phyloP scores from a whole-genome alignment of 176 grass and related monocot species.

The Phoenix dactylifera region DNA sequence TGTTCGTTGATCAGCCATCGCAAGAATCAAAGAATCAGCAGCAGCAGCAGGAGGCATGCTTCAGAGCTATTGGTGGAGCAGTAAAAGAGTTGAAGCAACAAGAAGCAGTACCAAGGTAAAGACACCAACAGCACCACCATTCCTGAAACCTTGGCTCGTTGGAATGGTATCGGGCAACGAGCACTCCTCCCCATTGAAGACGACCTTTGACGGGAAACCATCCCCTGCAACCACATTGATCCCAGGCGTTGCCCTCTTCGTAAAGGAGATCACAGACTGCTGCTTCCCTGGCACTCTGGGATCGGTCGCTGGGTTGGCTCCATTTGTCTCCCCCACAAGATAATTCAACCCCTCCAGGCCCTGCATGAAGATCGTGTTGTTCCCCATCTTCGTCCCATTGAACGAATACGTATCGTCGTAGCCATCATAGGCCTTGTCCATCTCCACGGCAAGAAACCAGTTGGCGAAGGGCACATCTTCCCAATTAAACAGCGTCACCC shows the following conservation, averaged over 20 bases:
- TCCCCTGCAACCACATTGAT: not conserved
- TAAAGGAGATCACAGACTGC: conserved; percentile 24
- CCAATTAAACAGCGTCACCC: conserved; percentile 95
- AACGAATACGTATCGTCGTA: conserved; percentile 81
- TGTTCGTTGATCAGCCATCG: not conserved
- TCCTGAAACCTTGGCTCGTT: too few relatives aligned
- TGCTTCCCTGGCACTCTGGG: conserved; percentile 72
- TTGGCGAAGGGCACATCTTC: conserved; percentile 49
- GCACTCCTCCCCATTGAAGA: not conserved
- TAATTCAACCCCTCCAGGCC: conserved; percentile 69
- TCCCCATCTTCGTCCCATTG: conserved; percentile 42
- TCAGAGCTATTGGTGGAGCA: too few relatives aligned
- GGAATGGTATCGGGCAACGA: not conserved
- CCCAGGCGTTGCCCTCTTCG: not conserved
- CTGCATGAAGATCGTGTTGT: conserved; percentile 89
- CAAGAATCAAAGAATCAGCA: too few relatives aligned
- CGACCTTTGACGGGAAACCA: too few relatives aligned
- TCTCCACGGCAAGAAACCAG: conserved; percentile 80
- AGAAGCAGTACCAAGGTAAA: too few relatives aligned
- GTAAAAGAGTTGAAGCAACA: too few relatives aligned
- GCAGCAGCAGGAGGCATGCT: too few relatives aligned
- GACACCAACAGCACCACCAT: too few relatives aligned
- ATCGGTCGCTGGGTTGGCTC: conserved; percentile 27
- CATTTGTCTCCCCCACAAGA: conserved; percentile 67
- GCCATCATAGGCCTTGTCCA: conserved; percentile 70